Evolutionary conservation across 1,284 basidiomycete species (phyloP), one percentile per base, ranked within the genome.

Genomic region (Austroboletus novae-zelandiae): DNA sequence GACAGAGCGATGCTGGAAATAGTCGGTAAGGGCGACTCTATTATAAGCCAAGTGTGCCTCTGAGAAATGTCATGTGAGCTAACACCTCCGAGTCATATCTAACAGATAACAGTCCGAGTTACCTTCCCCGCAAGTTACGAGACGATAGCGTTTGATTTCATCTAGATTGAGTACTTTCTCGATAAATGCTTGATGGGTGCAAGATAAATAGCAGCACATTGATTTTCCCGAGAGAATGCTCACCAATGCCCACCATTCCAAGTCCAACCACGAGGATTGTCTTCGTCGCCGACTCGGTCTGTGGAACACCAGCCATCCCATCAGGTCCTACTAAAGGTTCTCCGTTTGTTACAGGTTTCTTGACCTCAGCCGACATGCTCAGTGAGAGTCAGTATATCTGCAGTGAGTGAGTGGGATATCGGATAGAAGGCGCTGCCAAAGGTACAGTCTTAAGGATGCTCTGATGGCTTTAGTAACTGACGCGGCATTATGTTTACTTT

Each of bases 181-280:
- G 56, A 85, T 84, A 68, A 85, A 84, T 0, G 82, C 84, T 79
- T 47, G 9, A 23, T 39, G 13, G 37, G 39, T 39, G 30, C 9
- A 7, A 41, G 43, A 47, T 47, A 55, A 56, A 55, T 50, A 56
- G n/a, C 27, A 45, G 23, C n/a, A 17, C 23, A 29, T 17, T 4
- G 9, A 9, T 30, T 25, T 15, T 30, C 39, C 10, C 6, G 20
- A 30, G 32, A 32, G 2, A 25, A 23, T 18, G 14, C 71, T 53
- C 59, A 77, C 81, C 83, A 36, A 86, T 83, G 13, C 82, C 82
- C 36, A 84, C 81, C 84, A 86, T 86, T 23, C 84, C 85, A 8
- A 87, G 72, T 3, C 84, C 85, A 45, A 81, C 83, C 51, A 81
- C 76, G 44, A 79, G 74, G 43, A 81, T 59, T 15, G 57, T 64